Evolutionary conservation across 2,329 filamentous ascomycete genomes (phyloP), one percentile per base, ranked within the genome.

Genomic region (Trichoderma oligosporum): DNA sequence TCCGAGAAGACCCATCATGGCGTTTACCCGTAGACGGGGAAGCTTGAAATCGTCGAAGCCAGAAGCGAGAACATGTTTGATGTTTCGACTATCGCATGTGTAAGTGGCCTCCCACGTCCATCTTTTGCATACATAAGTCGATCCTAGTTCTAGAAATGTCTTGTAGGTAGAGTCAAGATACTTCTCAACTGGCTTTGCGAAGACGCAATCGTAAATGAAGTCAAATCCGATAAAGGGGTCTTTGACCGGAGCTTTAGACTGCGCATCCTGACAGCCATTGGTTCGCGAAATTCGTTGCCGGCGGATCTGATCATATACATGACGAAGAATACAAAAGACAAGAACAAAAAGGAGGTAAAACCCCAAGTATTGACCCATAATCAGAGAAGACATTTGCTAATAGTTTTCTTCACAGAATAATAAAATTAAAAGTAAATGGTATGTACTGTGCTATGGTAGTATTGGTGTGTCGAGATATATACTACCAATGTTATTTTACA

Each of bases 31-130:
- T 59, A 72, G 62, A 31, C 63, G 64, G 8, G 70, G 76, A 24
- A 73, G 73, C 29, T 69, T 66, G 59, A 78, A 85, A 56, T 83
- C 78, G 2, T 73, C 66, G 59, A 82, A 83, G 18, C 78, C 75
- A 0, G 74, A 74, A 0, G 80, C 77, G 1, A 85, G 73, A 2
- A 84, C 72, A 1, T 81, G 75, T 61, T 83, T 80, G 49, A 84
- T 71, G 61, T 84, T 85, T 11, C 74, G 74, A 1, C 75, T 72
- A 22, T 83, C 81, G 38, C 71, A 70, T 1, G 71, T 73, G 41
- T 71, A 71, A 7, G 71, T 67, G 4, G 72, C 64, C 24, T 67
- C 61, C 66, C 66, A 70, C 0, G 70, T 66, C 66, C 67, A 70
- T 29, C 71, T 57, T 53, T 61, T 66, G 29, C 70, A 66, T 12